These are phyloP conservation scores for Torulaspora franciscae DNA, from an alignment of 805 yeast species.

Conservation along the genomic window DNA sequence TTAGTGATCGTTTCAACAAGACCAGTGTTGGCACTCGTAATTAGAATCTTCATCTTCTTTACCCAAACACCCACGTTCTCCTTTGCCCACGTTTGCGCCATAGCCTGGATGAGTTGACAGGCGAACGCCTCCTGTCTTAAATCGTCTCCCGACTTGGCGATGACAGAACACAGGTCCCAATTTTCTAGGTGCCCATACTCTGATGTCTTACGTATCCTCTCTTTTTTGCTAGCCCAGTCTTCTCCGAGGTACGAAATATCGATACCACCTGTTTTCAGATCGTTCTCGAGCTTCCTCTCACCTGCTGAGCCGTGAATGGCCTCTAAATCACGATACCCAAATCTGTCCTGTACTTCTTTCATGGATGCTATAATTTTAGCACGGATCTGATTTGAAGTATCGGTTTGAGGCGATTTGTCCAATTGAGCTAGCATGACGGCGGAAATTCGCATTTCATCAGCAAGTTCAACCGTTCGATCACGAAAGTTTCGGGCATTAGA, in stretches of 20 bases:
- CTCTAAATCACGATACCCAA: conserved; percentile 47
- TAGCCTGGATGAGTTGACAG: conserved; percentile 84
- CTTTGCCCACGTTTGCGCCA: conserved; percentile 77
- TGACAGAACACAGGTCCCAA: conserved; percentile 95
- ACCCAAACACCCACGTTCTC: conserved; percentile 79
- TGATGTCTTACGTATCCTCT: conserved; percentile 71
- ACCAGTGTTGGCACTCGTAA: conserved; percentile 87
- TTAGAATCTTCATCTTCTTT: conserved; percentile 83
- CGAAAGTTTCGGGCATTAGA: conserved; percentile 18
- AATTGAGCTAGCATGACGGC: conserved; percentile 90
- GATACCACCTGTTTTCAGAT: conserved; percentile 77
- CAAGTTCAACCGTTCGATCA: conserved; percentile 49
- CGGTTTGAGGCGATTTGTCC: conserved; percentile 54
- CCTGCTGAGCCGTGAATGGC: conserved; percentile 71
- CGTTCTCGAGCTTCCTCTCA: conserved; percentile 87
- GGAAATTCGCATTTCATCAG: conserved; percentile 93
- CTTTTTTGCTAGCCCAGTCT: conserved; percentile 83
- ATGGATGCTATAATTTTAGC: conserved; percentile 63
- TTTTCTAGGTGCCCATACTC: conserved; percentile 79
- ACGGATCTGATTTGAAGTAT: conserved; percentile 61
- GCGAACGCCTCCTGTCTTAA: conserved; percentile 97
- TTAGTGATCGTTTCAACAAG: conserved; percentile 94
- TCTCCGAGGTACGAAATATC: conserved; percentile 70
- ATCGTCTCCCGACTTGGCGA: conserved; percentile 95
- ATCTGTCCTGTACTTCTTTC: conserved; percentile 70